phyloP scores from a whole-genome alignment of 352 stramenopile species.

The Pythium dissimile region DNA sequence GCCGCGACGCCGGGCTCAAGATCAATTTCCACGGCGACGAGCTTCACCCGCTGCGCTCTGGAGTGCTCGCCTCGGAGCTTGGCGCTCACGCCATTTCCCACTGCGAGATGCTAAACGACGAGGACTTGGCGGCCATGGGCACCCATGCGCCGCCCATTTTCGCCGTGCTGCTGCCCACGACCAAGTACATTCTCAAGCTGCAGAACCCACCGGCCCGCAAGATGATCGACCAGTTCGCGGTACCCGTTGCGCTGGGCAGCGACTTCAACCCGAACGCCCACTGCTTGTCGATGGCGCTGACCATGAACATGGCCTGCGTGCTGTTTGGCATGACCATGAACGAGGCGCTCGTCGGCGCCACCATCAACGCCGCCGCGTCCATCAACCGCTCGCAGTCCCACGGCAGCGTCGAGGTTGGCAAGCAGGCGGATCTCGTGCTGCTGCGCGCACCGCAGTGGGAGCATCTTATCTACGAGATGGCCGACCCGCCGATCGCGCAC shows the following conservation, averaged over 20 bases:
- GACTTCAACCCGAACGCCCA: conserved; percentile 88
- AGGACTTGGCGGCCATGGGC: conserved; percentile 68
- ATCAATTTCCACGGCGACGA: conserved; percentile 88
- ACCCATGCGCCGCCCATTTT: conserved; percentile 55
- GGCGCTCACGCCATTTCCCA: conserved; percentile 67
- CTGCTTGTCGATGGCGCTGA: conserved; percentile 83
- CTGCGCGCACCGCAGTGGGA: conserved; percentile 74
- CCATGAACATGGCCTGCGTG: conserved; percentile 87
- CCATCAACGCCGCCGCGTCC: conserved; percentile 81
- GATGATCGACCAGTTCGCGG: conserved; percentile 54
- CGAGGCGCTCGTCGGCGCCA: conserved; percentile 75
- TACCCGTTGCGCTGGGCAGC: conserved; percentile 72
- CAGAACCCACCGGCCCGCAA: conserved; percentile 62
- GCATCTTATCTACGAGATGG: conserved; percentile 86
- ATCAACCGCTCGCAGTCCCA: conserved; percentile 71
- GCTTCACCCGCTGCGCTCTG: conserved; percentile 68
- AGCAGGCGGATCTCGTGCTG: conserved; percentile 66
- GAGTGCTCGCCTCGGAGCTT: conserved; percentile 53
- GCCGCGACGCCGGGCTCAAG: conserved; percentile 55
- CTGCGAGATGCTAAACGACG: conserved; percentile 69
- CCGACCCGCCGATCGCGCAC: conserved; percentile 67
- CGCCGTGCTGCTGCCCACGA: conserved; percentile 76
- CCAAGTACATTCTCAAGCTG: conserved; percentile 82
- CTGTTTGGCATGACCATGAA: conserved; percentile 85
- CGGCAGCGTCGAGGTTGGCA: conserved; percentile 76